Evolutionary conservation across 495 filamentous ascomycete genomes (phyloP).

Genomic region (Hypoxylon subgilvum): DNA sequence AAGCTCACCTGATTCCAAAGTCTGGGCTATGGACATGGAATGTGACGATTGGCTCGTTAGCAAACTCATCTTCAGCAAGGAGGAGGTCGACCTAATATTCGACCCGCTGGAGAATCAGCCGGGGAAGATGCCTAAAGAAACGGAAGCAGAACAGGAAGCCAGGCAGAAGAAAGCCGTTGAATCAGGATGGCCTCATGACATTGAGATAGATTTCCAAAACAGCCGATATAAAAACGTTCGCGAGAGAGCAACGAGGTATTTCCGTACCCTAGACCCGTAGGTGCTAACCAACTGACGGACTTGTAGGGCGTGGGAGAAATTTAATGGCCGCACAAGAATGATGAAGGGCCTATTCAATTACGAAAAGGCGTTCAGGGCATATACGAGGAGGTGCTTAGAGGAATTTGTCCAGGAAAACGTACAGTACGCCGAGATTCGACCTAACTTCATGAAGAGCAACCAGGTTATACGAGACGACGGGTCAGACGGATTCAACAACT

Average conservation of each 20-base stretch:
- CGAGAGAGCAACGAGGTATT: conserved; percentile 33
- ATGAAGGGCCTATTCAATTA: conserved; percentile 68
- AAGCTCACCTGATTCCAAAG: not conserved
- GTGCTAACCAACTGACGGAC: conserved; percentile 7
- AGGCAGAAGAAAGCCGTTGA: conserved; percentile 22
- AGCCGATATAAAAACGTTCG: conserved; percentile 27
- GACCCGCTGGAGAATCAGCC: not conserved
- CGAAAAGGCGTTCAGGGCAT: conserved; percentile 55
- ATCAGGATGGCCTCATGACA: conserved; percentile 21
- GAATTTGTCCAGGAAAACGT: conserved; percentile 62
- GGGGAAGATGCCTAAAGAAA: not conserved
- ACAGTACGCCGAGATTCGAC: conserved; percentile 64
- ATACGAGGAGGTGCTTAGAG: conserved; percentile 53
- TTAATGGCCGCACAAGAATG: conserved; percentile 62
- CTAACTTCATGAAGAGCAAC: conserved; percentile 63
- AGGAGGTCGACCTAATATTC: conserved; percentile 48
- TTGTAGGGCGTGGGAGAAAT: conserved; percentile 59
- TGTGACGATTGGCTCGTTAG: conserved; percentile 52
- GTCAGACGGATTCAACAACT: conserved; percentile 48
- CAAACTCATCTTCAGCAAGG: conserved; percentile 58
- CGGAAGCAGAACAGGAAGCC: conserved; percentile 18
- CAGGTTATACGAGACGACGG: conserved; percentile 57
- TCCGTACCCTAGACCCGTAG: no score
- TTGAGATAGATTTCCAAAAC: conserved; percentile 19
- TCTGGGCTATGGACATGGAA: conserved; percentile 29